Conservation (phyloP, 345 rosid genomes). For the Eucalyptus regnans region DNA sequence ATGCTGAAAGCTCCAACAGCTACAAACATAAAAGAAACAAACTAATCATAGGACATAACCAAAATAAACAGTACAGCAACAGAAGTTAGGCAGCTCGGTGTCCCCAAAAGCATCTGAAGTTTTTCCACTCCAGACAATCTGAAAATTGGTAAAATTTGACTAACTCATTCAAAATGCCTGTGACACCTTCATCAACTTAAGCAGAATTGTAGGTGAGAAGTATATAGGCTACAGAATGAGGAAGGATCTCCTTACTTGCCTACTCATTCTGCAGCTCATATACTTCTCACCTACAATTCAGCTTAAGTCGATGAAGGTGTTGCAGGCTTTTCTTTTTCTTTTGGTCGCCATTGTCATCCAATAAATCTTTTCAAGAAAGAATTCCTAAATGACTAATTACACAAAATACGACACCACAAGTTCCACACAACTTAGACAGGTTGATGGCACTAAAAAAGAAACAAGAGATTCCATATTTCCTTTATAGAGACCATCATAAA, state of each 20-base stretch:
- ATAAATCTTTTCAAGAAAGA: not conserved
- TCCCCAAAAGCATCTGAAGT: not conserved
- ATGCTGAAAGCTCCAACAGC: constrained; percentile 67
- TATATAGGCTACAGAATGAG: not conserved
- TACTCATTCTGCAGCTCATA: not conserved
- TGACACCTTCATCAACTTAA: not conserved
- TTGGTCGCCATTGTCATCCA: not conserved
- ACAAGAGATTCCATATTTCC: not conserved
- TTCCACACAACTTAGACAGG: not conserved
- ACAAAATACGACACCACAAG: not conserved
- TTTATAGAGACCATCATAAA: not conserved
- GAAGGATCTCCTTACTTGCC: not conserved
- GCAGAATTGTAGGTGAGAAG: not conserved
- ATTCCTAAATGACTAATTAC: not conserved
- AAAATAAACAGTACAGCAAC: not conserved
- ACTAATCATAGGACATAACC: not conserved
- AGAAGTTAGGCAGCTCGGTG: not conserved
- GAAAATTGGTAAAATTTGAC: not conserved
- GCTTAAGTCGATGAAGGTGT: not conserved
- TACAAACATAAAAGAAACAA: not conserved
- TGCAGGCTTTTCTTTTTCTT: not conserved
- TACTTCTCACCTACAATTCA: not conserved
- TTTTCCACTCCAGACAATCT: not conserved
- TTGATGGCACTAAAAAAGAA: not conserved
- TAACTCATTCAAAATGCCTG: not conserved